phyloP scores from a whole-genome alignment of 1,139 yeast species.

The Saccharomyces hybrid region DNA sequence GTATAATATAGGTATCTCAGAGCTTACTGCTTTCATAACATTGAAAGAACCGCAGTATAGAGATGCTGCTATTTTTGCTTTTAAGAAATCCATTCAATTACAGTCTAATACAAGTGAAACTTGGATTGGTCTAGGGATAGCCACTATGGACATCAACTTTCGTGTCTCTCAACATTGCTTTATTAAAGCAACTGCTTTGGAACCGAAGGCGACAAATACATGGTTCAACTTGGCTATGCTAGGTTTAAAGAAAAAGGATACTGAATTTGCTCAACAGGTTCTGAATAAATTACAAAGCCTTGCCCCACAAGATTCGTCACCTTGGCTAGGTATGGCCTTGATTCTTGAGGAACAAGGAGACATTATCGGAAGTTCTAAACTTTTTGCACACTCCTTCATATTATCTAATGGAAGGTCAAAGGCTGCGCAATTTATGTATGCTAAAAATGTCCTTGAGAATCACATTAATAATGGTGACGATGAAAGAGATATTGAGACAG shows the following conservation, averaged over 20 bases:
- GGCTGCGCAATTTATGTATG: constrained; percentile 67
- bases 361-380: constrained; percentile 40
- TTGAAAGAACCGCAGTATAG: constrained; percentile 33
- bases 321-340: constrained; percentile 88
- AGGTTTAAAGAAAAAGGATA: constrained; percentile 62
- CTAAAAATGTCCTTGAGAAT: constrained; percentile 44
- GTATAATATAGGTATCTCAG: constrained; percentile 67
- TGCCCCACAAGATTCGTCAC: constrained; percentile 66
- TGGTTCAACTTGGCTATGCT: constrained; percentile 84
- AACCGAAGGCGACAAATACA: constrained; percentile 56
- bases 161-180: constrained; percentile 87
- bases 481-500: constrained; percentile 47
- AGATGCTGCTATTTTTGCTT: constrained; percentile 45
- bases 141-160: constrained; percentile 52
- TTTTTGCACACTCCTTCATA: constrained; percentile 71
- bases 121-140: constrained; percentile 82
- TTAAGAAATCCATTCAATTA: constrained; percentile 61
- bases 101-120: constrained; percentile 64
- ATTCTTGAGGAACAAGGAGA: constrained; percentile 57
- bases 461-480: constrained; percentile 39
- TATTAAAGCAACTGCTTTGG: constrained; percentile 68
- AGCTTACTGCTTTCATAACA: constrained; percentile 42
- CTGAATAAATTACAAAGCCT: constrained; percentile 69
- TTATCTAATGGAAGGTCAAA: constrained; percentile 68
- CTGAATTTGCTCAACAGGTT: constrained; percentile 65